Evolutionary conservation across 805 yeast genomes (phyloP), one percentile per base, ranked within the genome.

Genomic region (Scheffersomyces lignosus): DNA sequence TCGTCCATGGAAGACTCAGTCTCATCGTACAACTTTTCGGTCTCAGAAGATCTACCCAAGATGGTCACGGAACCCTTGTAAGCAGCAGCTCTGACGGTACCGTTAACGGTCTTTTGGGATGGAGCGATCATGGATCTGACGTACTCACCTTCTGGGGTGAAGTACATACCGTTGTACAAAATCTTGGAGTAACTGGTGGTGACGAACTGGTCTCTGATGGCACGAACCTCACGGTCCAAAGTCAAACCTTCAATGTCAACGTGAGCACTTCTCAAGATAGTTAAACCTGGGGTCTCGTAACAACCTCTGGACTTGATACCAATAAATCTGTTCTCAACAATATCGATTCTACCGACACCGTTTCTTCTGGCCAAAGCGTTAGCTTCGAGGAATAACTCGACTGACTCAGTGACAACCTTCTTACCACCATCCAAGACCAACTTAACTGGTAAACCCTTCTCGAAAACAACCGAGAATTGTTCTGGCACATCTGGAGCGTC

Each of bases 1-100:
- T 93, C 99, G 70, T 93, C 99, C 99, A 93, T 93, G 9, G 98
- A 91, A 12, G 97, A 90, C 69, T 91, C 97, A 38, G 96, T 88
- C 48, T 96, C 96, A 64, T 93, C 97, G 69, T 93, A 93, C 52
- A 93, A 80, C 73, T 89, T 91, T 74, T 93, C 99, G 44, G 98
- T 89, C 48, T 83, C 83, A 17, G 96, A 88, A 45, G 83, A 89
- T 78, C 99, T 88, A 63, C 99, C 99, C 60, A 90, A 78, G 50
- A 91, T 79, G 40, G 73, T 70, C 51, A 88, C 68, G 46, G 81
- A 72, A 53, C 99, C 99, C 78, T 93, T 93, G 82, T 91, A 93
- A 49, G 84, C 81, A 60, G 89, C 78, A 47, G 90, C 83, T 76
- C 98, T 87, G 52, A 93, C 99, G 50, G 81, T 83, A 71, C 99